Percentiles rank a stretch among this genome's conserved stretches.
Evolutionary conservation across 2,329 filamentous ascomycete genomes (phyloP).

Genomic region (Fusarium cyanostomum): DNA sequence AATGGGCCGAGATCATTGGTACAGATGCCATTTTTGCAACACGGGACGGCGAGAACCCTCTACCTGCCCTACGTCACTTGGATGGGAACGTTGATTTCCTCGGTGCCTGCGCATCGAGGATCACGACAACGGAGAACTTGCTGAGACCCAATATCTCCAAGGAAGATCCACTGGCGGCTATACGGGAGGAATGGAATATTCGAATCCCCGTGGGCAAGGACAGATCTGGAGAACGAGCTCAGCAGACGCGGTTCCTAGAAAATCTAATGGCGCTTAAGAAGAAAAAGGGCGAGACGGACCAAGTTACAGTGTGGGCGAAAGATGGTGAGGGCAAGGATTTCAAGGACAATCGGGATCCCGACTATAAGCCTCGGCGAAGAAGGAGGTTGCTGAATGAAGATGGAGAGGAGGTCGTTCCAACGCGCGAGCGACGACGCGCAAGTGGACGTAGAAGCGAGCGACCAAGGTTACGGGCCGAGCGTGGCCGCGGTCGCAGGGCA

Average conservation of each 20-base stretch:
- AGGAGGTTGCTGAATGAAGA: conserved; percentile 42
- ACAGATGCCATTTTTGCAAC: conserved; percentile 80
- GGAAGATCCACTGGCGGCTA: conserved; percentile 50
- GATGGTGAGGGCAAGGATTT: conserved; percentile 55
- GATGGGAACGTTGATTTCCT: conserved; percentile 74
- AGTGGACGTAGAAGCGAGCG: conserved; percentile 35
- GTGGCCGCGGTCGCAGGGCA: conserved; percentile 23
- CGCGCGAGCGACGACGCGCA: conserved; percentile 25
- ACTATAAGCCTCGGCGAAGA: conserved; percentile 49
- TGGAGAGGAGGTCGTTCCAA: conserved; percentile 38
- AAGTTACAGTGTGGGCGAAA: conserved; percentile 68
- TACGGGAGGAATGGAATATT: conserved; percentile 56
- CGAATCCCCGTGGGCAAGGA: conserved; percentile 57
- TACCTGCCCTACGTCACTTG: conserved; percentile 61
- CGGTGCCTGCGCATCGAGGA: conserved; percentile 73
- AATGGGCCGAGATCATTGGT: conserved; percentile 85
- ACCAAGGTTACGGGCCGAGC: conserved; percentile 32
- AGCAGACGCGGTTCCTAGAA: conserved; percentile 68
- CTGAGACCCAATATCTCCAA: conserved; percentile 58
- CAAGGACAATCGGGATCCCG: conserved; percentile 54
- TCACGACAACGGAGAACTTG: conserved; percentile 72
- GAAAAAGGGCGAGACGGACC: conserved; percentile 70
- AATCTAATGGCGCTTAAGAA: conserved; percentile 72
- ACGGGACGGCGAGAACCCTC: conserved; percentile 58
- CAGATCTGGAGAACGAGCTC: conserved; percentile 58